Evolutionary conservation across 345 rosid genomes (phyloP), one percentile per base, ranked within the genome.

Genomic region (Eucalyptus melliodora): DNA sequence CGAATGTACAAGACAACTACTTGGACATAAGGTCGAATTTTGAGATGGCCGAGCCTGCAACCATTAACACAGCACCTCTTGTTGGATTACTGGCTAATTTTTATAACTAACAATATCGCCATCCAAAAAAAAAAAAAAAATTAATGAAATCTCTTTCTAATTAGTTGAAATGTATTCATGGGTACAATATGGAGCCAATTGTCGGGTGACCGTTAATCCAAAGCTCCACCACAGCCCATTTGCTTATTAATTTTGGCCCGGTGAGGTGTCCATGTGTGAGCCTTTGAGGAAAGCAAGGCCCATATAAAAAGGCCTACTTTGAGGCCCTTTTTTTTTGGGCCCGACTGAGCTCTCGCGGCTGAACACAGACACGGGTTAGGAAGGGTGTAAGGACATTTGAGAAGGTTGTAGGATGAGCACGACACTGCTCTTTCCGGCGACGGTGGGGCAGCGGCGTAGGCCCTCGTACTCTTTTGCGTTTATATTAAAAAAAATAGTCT

Each of bases 21-120:
- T 83, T 86, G 6, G 96, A 96, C 91, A 23, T 62, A 17, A 91
- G 97, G 89, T 90, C 93, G 72, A 95, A 95, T 83, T 93, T 19
- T 86, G 92, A 94, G 80, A 93, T 90, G 83, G 90, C 88, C 5
- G 98, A 96, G 90, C 94, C 97, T 27, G 93, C 90, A 9, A 92
- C 95, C 9, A 93, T 88, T 47, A 97, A 91, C 30, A 89, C 89
- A 86, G 95, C 98, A 45, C 97, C 98, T 11, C 56, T 94, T 15
- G 93, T 96, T 17, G 98, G 99, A 26, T 92, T 95, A 81, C 91
- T 97, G 77, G 99, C 98, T 51, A 91, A 90, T 56, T 86, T 94
- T 47, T 91, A 89, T 44, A 53, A 19, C 11, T 53, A 53, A 53
- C 59, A 53, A 53, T 53, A 53, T 53, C 59, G 5, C 26, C 59